phyloP scores from a whole-genome alignment of 257 asterid genomes.

The Sherardia arvensis region DNA sequence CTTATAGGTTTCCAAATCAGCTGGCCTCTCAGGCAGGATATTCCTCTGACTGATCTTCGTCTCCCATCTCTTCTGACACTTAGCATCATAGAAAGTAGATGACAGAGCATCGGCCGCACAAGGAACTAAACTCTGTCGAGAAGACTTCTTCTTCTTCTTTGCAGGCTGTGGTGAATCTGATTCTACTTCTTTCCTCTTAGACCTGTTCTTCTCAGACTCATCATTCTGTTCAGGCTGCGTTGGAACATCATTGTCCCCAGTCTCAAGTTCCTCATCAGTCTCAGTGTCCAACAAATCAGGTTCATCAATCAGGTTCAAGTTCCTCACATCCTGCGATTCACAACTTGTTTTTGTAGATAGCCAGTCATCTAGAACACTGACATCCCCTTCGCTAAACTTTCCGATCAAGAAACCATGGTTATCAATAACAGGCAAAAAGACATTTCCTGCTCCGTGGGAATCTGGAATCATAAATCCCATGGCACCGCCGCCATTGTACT shows the following conservation, averaged over 20 bases:
- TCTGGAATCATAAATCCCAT: not conserved
- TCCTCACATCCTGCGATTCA: no score
- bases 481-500: not conserved
- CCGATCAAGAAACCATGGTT: not conserved
- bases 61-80: not conserved
- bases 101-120: not conserved
- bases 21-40: not conserved
- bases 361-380: not conserved
- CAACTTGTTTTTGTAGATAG: not conserved
- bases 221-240: no score
- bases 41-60: not conserved
- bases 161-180: not conserved
- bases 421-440: not conserved
- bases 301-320: no score
- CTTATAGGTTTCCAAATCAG: not conserved
- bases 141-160: not conserved
- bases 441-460: not conserved
- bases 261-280: no score
- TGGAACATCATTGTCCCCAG: no score
- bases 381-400: not conserved
- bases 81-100: not conserved
- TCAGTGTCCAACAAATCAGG: no score
- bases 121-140: no score
- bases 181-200: no score
- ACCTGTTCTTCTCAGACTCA: no score